Evolutionary conservation across 768 basidiomycete genomes (phyloP), one percentile per base, ranked within the genome.

Genomic region (Rhizopogon vinicolor): DNA sequence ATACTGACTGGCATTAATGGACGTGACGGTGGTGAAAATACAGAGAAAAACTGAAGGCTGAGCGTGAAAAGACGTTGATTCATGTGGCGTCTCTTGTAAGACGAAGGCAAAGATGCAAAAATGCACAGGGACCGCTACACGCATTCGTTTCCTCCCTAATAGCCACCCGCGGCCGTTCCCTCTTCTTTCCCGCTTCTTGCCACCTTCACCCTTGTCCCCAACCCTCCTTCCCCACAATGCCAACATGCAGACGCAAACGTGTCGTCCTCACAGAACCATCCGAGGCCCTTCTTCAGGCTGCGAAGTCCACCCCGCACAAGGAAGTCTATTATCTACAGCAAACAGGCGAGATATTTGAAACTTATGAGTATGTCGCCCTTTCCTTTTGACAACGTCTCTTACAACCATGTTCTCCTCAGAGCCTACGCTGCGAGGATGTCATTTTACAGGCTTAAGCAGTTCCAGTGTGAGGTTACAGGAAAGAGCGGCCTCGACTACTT

Each of bases 311-410:
- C 75, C 84, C 84, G 37, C 75, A 78, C 71, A 83, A 75, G 67
- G 84, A 86, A 61, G 94, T 98, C 71, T 98, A 86, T 75, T 95
- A 91, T 77, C 87, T 98, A 67, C 77, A 85, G 60, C 86, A 93
- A 72, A 98, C 96, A 3, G 96, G 95, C 66, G 96, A 98, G 82
- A 91, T 98, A 73, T 98, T 98, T 70, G 87, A 93, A 60, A 86
- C 86, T 67, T 98, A 97, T 68, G 94, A 97, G 95, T 97, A 67
- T 68, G 91, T 80, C 53, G 54, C 65, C 57, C 61, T 54, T 54
- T 64, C 67, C 61, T 59, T 63, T 63, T 52, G 46, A 55, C 55
- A 69, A 63, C 58, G 53, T 41, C 62, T 48, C 40, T 51, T 53
- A 45, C 35, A 50, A 56, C 22, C 49, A 25, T 44, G 41, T 62